Evolutionary conservation across 2,329 filamentous ascomycete species (phyloP), one percentile per base, ranked within the genome.

Genomic region (Pezicula carpinea): DNA sequence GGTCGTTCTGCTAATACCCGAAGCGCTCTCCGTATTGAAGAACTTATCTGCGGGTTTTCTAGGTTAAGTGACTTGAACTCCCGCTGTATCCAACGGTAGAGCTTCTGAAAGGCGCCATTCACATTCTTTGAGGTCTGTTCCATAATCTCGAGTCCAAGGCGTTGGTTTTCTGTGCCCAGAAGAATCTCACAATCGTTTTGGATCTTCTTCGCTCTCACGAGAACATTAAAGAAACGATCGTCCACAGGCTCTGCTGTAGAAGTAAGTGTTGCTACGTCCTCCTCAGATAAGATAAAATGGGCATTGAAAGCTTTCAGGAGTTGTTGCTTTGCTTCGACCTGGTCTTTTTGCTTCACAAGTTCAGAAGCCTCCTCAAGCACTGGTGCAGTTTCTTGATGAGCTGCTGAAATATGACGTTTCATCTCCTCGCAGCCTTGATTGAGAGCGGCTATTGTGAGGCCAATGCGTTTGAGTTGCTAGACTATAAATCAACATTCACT

Each of bases 61-160:
- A 97, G 77, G 63, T 97, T 95, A 43, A 97, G 70, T 0, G 84
- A 85, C 65, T 91, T 95, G 69, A 99, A 95, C 59, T 96, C 90
- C 49, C 87, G 83, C 64, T 96, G 91, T 17, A 95, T 83, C 92
- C 92, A 99, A 58, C 89, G 83, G 67, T 95, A 96, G 3, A 99
- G 77, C 64, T 96, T 99, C 63, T 99, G 92, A 58, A 93, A 99
- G 5, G 89, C 92, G 14, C 84, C 77, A 60, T 96, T 93, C 42
- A 99, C 76, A 52, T 89, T 82, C 49, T 89, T 89, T 0, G 90
- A 91, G 46, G 85, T 92, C 64, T 92, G 82, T 53, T 96, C 92
- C 76, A 97, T 91, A 41, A 97, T 79, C 59, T 97, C 91, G 4
- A 95, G 73, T 0, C 92, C 93, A 0, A 96, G 71, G 7, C 84